Percentiles rank a stretch among this genome's conserved stretches.
Evolutionary conservation across 306 rosid genomes (phyloP).

Genomic region (Fragaria nilgerrensis): DNA sequence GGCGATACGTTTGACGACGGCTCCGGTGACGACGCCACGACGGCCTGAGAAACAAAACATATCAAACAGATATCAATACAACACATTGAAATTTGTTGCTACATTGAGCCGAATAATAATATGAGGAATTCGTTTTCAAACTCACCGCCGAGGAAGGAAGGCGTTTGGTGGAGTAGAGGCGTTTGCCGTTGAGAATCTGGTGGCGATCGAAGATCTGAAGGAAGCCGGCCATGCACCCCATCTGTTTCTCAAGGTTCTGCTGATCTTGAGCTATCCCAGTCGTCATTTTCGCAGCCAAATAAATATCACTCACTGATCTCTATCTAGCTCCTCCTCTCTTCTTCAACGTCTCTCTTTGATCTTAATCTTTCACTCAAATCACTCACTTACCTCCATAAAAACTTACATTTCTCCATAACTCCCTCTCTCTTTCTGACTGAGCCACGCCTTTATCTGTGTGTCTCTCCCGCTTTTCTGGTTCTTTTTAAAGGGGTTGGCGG

Average conservation of each 20-base stretch:
- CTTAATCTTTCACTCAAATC: background rate
- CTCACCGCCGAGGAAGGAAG: constrained; percentile 61
- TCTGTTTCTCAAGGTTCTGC: constrained; percentile 73
- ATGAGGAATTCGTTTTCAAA: background rate
- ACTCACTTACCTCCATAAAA: background rate
- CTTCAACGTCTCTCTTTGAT: background rate
- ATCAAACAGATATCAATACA: too few species aligned
- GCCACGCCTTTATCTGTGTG: constrained; percentile 24
- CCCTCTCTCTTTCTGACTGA: constrained; percentile 7
- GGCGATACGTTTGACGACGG: constrained; percentile 27
- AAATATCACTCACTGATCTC: background rate
- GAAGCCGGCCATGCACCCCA: constrained; percentile 98
- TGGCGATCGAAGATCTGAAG: constrained; percentile 89
- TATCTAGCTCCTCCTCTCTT: background rate
- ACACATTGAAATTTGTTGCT: background rate
- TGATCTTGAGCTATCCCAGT: constrained; percentile 63
- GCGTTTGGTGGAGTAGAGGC: constrained; percentile 60
- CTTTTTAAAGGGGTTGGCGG: constrained; percentile 52
- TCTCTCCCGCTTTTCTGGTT: constrained; percentile 80
- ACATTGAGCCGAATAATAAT: constrained; percentile 5
- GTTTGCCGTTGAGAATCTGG: constrained; percentile 69
- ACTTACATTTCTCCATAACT: constrained; percentile 17
- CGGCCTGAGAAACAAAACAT: constrained; percentile 20
- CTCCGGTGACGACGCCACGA: constrained; percentile 29
- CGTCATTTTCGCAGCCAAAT: constrained; percentile 46